A percentile compares a stretch with the other conserved stretches of the same genome.
Conservation (phyloP, 164 flowering plant genomes). For the Kalanchoe fedtschenkoi region DNA sequence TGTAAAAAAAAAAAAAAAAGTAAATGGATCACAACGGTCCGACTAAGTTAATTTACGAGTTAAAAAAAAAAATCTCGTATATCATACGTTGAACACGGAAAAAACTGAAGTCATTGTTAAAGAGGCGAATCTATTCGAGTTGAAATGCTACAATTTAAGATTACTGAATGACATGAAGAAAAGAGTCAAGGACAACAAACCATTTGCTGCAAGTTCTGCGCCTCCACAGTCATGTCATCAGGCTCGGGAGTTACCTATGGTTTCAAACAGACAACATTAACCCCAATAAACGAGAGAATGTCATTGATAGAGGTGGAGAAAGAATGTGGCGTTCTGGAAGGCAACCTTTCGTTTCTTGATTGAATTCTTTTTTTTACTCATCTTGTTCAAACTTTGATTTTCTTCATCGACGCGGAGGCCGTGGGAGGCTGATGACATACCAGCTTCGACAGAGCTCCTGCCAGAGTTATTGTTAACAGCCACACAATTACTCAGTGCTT, state of each 20-base stretch:
- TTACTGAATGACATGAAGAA: too few relatives aligned
- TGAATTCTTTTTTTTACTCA: conserved; percentile 1
- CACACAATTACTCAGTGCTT: conserved; percentile 1
- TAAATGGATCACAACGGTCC: too few relatives aligned
- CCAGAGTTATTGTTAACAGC: neutral
- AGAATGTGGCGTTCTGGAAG: neutral
- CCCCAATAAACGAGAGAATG: neutral
- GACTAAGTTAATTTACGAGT: too few relatives aligned
- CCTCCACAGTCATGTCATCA: neutral
- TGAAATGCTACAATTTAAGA: too few relatives aligned
- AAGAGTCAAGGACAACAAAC: neutral
- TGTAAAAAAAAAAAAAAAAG: too few relatives aligned
- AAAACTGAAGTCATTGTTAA: too few relatives aligned
- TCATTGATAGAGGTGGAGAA: neutral
- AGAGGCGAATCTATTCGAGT: too few relatives aligned
- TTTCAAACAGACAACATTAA: neutral
- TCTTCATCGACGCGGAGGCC: neutral
- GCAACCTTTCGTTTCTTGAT: conserved; percentile 7
- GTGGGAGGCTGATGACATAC: neutral
- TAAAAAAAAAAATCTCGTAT: too few relatives aligned
- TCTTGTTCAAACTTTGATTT: conserved; percentile 1
- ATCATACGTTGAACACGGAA: too few relatives aligned
- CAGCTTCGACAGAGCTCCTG: neutral
- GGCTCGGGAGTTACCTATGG: neutral
- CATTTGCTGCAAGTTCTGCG: conserved; percentile 1